Evolutionary conservation across 1,139 yeast genomes (phyloP).

Genomic region (Candida sp.): DNA sequence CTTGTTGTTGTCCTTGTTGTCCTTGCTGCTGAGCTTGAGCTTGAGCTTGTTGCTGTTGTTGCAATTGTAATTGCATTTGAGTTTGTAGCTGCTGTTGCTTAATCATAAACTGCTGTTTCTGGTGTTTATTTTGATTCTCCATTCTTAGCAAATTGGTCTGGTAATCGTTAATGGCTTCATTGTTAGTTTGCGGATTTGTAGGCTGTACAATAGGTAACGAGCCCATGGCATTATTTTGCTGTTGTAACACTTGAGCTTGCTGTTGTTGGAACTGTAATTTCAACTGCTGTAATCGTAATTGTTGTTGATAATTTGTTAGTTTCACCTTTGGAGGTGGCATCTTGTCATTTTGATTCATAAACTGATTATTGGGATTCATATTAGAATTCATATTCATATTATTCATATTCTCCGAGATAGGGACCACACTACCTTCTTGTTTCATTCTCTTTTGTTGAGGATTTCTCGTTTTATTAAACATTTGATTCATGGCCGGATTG

Average conservation of each 20-base stretch:
- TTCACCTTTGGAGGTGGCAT: slow-evolving; percentile 6
- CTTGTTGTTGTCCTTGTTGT: slow-evolving; percentile 3
- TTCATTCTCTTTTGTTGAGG: slow-evolving; percentile 3
- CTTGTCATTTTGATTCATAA: neutral
- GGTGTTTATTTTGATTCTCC: slow-evolving; percentile 25
- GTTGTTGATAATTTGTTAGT: slow-evolving; percentile 10
- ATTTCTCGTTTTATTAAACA: slow-evolving; percentile 12
- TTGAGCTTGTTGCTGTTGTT: slow-evolving; percentile 5
- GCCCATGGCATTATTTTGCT: slow-evolving; percentile 3
- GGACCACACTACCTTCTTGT: slow-evolving; percentile 2
- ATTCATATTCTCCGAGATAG: slow-evolving; percentile 4
- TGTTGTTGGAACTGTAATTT: slow-evolving; percentile 13
- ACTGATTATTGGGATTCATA: neutral
- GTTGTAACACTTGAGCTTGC: slow-evolving; percentile 11
- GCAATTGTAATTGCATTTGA: slow-evolving; percentile 8
- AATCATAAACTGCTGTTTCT: slow-evolving; percentile 20
- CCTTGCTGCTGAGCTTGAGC: slow-evolving; percentile 9
- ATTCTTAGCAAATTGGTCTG: slow-evolving; percentile 21
- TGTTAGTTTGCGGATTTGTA: slow-evolving; percentile 6
- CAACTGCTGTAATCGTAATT: slow-evolving; percentile 15
- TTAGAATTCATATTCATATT: neutral
- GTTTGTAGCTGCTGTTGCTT: slow-evolving; percentile 18
- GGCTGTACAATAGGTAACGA: slow-evolving; percentile 1
- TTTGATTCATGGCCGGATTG: slow-evolving; percentile 28
- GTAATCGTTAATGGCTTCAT: slow-evolving; percentile 20